Evolutionary conservation across 495 filamentous ascomycete species (phyloP).

Genomic region (Tuber umbilicatum): DNA sequence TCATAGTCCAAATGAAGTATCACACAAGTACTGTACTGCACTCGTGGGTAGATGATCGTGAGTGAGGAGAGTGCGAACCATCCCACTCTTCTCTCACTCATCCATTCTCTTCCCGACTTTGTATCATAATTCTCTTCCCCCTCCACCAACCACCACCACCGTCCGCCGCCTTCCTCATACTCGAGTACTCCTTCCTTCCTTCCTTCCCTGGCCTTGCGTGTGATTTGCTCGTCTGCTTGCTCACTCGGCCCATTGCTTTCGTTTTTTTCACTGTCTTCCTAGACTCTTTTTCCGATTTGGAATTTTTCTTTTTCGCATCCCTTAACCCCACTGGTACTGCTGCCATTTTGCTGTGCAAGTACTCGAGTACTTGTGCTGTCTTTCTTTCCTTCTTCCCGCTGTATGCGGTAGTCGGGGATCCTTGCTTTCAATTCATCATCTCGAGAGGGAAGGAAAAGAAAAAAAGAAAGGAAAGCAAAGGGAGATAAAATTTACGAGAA

Average conservation of each 20-base stretch:
- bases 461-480: not conserved
- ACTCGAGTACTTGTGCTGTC: conserved; percentile 1
- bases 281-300: not conserved
- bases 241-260: not conserved
- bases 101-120: not conserved
- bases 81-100: not conserved
- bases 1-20: not conserved
- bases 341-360: not conserved
- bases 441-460: conserved; percentile 2
- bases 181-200: too few species aligned
- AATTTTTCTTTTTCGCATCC: not conserved
- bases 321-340: not conserved
- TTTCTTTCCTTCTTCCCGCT: conserved; percentile 10
- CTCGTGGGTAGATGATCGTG: not conserved
- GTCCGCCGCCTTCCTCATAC: not conserved
- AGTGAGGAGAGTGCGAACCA: not conserved
- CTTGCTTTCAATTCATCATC: not conserved
- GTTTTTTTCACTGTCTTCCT: not conserved
- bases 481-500: not conserved
- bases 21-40: too few species aligned
- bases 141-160: not conserved
- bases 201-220: not conserved
- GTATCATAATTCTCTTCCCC: not conserved
- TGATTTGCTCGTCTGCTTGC: not conserved
- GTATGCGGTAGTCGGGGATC: not conserved